Evolutionary conservation across 352 stramenopile species (phyloP).

Genomic region (Pythium oligandrum): DNA sequence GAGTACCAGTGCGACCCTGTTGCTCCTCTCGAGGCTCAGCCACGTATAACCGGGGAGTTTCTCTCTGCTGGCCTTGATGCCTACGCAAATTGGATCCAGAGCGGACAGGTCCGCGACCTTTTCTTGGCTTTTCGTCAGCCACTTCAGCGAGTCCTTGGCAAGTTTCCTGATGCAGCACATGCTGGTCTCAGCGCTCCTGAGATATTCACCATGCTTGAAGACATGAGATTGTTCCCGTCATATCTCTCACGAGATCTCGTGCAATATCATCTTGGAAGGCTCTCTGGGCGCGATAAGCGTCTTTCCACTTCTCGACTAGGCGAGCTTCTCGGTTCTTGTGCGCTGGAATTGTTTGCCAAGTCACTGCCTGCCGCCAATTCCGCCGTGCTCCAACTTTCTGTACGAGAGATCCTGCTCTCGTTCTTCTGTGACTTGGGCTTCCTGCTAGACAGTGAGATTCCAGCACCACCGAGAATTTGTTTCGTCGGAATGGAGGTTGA

Average conservation of each 20-base stretch:
- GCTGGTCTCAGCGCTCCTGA: neutral
- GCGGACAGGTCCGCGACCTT: slow-evolving; percentile 53
- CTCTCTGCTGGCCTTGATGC: slow-evolving; percentile 7
- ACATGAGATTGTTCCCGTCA: slow-evolving; percentile 52
- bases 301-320: slow-evolving; percentile 44
- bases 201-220: slow-evolving; percentile 45
- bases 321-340: slow-evolving; percentile 54
- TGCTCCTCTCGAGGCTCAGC: slow-evolving; percentile 28
- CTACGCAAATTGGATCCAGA: slow-evolving; percentile 48
- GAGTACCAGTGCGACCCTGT: slow-evolving; percentile 66
- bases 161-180: slow-evolving; percentile 47
- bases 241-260: slow-evolving; percentile 52
- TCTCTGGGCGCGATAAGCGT: slow-evolving; percentile 28
- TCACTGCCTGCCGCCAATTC: slow-evolving; percentile 5
- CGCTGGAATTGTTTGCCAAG: slow-evolving; percentile 48
- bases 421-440: slow-evolving; percentile 67
- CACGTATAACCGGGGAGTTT: slow-evolving; percentile 2
- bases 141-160: slow-evolving; percentile 43
- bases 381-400: slow-evolving; percentile 34
- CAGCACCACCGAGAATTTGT: slow-evolving; percentile 30
- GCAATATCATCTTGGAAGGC: slow-evolving; percentile 37
- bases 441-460: slow-evolving; percentile 38
- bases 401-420: slow-evolving; percentile 56
- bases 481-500: slow-evolving; percentile 69
- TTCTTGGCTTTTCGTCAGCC: slow-evolving; percentile 50